Evolutionary conservation across 1,284 basidiomycete genomes (phyloP).

Genomic region (Ustilago esculenta): DNA sequence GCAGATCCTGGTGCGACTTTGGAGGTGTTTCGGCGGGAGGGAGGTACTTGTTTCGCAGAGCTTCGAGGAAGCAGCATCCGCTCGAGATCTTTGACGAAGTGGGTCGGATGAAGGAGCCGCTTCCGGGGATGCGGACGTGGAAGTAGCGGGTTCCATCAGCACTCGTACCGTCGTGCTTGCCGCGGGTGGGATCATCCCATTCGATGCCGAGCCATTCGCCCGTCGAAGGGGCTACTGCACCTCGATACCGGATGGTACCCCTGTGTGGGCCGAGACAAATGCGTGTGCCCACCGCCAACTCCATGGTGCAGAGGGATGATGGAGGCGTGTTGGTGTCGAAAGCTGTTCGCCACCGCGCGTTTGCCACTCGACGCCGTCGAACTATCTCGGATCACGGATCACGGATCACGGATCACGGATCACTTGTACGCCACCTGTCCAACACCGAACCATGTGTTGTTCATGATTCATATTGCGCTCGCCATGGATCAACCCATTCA

Average conservation of each 20-base stretch:
- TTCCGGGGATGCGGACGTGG: constrained; percentile 42
- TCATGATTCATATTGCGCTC: too few species aligned
- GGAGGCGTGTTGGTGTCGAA: constrained; percentile 19
- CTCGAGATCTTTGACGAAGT: constrained; percentile 39
- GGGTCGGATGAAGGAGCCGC: constrained; percentile 56
- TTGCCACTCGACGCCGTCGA: too few species aligned
- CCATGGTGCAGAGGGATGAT: constrained; percentile 8
- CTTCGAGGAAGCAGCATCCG: constrained; percentile 75
- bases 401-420: too few species aligned
- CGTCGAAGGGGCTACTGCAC: constrained; percentile 74
- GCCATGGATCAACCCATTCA: too few species aligned
- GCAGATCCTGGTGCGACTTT: neutral
- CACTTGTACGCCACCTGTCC: too few species aligned
- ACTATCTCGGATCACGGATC: constrained; percentile 7
- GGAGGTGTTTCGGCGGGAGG: constrained; percentile 2
- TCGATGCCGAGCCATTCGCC: constrained; percentile 91
- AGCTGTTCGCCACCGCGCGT: constrained; percentile 1
- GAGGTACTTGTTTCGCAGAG: constrained; percentile 70
- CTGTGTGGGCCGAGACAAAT: constrained; percentile 44
- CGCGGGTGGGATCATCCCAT: constrained; percentile 86
- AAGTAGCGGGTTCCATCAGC: constrained; percentile 85
- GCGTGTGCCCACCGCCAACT: constrained; percentile 36
- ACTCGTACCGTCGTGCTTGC: constrained; percentile 81
- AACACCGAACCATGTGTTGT: too few species aligned
- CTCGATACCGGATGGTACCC: constrained; percentile 77